Base-by-base conservation (phyloP, 768 basidiomycete species). In the Gymnopilus junonius region DNA sequence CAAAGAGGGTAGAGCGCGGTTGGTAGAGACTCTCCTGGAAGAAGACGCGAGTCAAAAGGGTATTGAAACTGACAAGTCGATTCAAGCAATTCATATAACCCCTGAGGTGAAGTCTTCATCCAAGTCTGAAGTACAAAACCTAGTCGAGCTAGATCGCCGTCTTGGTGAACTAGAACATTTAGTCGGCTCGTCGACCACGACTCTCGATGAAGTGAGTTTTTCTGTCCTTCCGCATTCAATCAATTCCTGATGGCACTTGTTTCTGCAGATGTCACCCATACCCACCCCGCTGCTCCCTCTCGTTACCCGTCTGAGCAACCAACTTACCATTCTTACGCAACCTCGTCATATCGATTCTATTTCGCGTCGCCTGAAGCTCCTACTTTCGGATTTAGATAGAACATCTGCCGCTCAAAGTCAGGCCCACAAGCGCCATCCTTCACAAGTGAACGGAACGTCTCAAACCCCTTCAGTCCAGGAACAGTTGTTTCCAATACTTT, bases 281-380 rank as follows among this genome's bases (percentile, higher is more conserved):
- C 90, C 93, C 0, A 83, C 90, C 5, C 92, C 93, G 2, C 81
- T 98, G n/a, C 79, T 97, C 3, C 90, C 93, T 0, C 85, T 93
- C 53, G 83, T 98, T 57, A 85, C 86, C 17, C 87, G 92, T 45
- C 86, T 98, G 45, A 94, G 93, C 70, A 87, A 87, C 21, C 95
- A 97, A 73, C 80, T 99, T 23, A 86, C 89, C 7, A 82, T 98
- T 15, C 87, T 99, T 48, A 93, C 97, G 0, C 95, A 98, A 78
- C 97, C 97, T 0, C 88, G 96, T 15, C 95, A 99, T 71, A 89
- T 99, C 54, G 97, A 99, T 75, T 92, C 94, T 11, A 92, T 98
- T 65, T 96, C 96, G 1, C 87, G 97, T 4, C 89, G 97, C 4
- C 85, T 99, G 64, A 99, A 99, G 71, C 80, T 98, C 8, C 85